Conservation (phyloP, 2,329 filamentous ascomycete genomes). For the Nigrospora oryzae region DNA sequence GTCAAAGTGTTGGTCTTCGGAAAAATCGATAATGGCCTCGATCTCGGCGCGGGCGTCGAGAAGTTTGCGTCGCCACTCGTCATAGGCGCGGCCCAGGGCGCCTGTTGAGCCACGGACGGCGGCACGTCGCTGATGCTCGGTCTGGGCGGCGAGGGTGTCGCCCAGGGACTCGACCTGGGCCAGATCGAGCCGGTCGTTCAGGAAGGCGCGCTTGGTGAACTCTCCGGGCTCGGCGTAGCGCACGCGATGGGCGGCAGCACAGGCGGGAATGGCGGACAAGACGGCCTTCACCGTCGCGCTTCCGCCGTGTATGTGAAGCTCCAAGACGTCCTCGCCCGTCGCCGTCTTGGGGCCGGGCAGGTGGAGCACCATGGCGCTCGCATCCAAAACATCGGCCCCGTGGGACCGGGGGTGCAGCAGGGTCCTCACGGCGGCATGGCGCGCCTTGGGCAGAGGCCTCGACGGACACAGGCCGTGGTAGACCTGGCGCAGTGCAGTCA, state of each 20-base stretch:
- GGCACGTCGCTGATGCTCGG: slow-evolving; percentile 84
- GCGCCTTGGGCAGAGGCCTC: slow-evolving; percentile 34
- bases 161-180: slow-evolving; percentile 69
- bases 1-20: slow-evolving; percentile 95
- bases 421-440: slow-evolving; percentile 63
- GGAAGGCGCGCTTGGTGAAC: slow-evolving; percentile 87
- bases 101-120: slow-evolving; percentile 73
- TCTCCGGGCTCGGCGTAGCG: slow-evolving; percentile 92
- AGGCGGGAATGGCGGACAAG: slow-evolving; percentile 63
- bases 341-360: slow-evolving; percentile 76
- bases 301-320: slow-evolving; percentile 91
- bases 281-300: slow-evolving; percentile 83
- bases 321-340: slow-evolving; percentile 87
- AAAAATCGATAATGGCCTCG: slow-evolving; percentile 94
- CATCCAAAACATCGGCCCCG: slow-evolving; percentile 56
- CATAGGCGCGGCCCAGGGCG: slow-evolving; percentile 66
- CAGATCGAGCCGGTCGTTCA: slow-evolving; percentile 77
- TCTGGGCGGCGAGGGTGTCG: slow-evolving; percentile 60
- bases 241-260: slow-evolving; percentile 32
- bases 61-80: slow-evolving; percentile 69
- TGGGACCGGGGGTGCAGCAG: slow-evolving; percentile 47
- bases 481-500: slow-evolving; percentile 25
- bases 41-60: slow-evolving; percentile 81
- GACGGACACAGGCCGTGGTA: slow-evolving; percentile 42
- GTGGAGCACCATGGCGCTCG: slow-evolving; percentile 71